Percentiles rank a stretch among this genome's conserved stretches.
Evolutionary conservation across 371 early-diverging fungal species (phyloP).

Genomic region (Rhizopus microsporus): DNA sequence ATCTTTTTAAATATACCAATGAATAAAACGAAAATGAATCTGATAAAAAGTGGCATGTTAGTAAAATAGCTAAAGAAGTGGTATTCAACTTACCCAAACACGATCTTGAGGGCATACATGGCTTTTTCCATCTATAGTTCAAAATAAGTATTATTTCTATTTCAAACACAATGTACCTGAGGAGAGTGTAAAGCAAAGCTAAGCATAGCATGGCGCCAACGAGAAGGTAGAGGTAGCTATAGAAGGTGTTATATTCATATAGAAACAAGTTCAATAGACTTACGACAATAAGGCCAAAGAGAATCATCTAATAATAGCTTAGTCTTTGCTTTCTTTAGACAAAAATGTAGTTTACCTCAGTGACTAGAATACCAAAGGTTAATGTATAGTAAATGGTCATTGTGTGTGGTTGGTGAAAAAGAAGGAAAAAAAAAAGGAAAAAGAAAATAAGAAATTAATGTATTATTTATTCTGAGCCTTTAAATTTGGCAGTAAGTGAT

Average conservation of each 20-base stretch:
- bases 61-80: neutral
- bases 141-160: neutral
- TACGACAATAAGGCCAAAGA: slow-evolving; percentile 47
- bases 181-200: slow-evolving; percentile 48
- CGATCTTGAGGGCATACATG: slow-evolving; percentile 50
- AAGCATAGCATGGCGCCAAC: slow-evolving; percentile 54
- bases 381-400: slow-evolving; percentile 48
- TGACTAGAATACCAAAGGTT: slow-evolving; percentile 37
- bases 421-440: slow-evolving; percentile 6
- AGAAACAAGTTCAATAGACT: neutral
- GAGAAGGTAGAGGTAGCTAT: slow-evolving; percentile 56
- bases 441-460: neutral
- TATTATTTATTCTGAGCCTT: too few species aligned
- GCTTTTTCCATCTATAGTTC: slow-evolving; percentile 38
- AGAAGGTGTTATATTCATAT: neutral
- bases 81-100: slow-evolving; percentile 52
- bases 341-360: slow-evolving; percentile 30
- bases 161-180: slow-evolving; percentile 17
- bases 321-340: neutral
- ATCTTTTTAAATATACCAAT: slow-evolving; percentile 40
- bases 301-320: slow-evolving; percentile 30
- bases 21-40: slow-evolving; percentile 60
- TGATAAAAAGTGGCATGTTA: slow-evolving; percentile 9
- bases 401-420: slow-evolving; percentile 7
- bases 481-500: neutral